Conservation (phyloP, 2,329 filamentous ascomycete species). For the Alternaria novae-zelandiae region DNA sequence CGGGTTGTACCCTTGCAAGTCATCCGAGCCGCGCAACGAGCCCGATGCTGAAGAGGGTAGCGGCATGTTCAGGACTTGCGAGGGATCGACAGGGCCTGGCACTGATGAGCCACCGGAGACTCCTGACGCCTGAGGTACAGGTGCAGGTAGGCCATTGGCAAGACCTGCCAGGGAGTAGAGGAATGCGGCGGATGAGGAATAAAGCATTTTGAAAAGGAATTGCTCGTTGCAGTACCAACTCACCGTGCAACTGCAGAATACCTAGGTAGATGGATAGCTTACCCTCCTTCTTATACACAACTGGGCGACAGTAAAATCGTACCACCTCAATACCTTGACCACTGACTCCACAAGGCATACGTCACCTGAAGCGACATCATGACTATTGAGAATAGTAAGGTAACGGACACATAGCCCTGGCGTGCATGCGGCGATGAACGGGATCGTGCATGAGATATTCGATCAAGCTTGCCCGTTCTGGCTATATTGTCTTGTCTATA, state of each 20-base stretch:
- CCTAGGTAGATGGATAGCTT: background rate
- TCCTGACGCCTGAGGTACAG: slow-evolving; percentile 6
- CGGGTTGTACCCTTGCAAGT: slow-evolving; percentile 44
- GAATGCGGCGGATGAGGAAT: background rate
- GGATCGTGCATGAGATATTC: background rate
- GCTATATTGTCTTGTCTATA: background rate
- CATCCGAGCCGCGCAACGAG: slow-evolving; percentile 41
- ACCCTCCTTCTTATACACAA: background rate
- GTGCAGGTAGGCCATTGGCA: slow-evolving; percentile 8
- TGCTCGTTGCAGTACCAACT: background rate
- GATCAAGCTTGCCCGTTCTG: background rate
- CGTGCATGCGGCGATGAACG: background rate
- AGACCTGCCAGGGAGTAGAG: slow-evolving; percentile 1
- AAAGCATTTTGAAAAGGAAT: background rate
- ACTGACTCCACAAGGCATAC: background rate
- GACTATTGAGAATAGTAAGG: background rate
- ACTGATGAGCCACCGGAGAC: background rate
- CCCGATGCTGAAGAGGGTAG: slow-evolving; percentile 44
- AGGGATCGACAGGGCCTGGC: slow-evolving; percentile 14
- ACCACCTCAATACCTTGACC: background rate
- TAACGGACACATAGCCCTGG: background rate
- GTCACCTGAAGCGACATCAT: slow-evolving; percentile 2
- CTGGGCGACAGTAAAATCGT: background rate
- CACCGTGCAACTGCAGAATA: background rate
- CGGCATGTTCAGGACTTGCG: slow-evolving; percentile 9